Conservation (phyloP, 768 basidiomycete genomes). For the Daedaleopsis nitida region DNA sequence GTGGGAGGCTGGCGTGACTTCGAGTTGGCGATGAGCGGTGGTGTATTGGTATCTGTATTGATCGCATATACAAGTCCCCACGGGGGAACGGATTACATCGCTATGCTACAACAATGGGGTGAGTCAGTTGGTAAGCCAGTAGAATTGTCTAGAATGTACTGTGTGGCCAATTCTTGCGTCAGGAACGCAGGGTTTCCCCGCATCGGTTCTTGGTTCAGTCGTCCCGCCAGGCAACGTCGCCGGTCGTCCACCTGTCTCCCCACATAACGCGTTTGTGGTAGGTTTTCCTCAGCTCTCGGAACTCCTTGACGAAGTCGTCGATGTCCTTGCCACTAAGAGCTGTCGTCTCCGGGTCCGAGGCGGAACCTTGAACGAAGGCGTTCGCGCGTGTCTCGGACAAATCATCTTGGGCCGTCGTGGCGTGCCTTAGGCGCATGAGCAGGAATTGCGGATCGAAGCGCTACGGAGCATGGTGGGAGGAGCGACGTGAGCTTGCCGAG, state of each 20-base stretch:
- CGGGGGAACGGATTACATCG: conserved; percentile 4
- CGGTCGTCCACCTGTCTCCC: conserved; percentile 83
- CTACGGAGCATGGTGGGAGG: conserved; percentile 39
- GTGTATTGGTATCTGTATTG: background rate
- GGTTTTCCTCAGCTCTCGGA: conserved; percentile 83
- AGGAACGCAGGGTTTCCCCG: background rate
- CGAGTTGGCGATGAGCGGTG: background rate
- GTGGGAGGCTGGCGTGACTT: background rate
- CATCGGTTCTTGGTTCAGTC: conserved; percentile 39
- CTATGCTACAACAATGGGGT: conserved; percentile 15
- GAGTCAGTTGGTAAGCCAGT: background rate
- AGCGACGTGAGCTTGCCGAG: background rate
- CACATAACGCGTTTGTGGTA: conserved; percentile 94
- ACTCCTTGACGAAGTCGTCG: conserved; percentile 86
- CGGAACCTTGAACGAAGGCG: conserved; percentile 72
- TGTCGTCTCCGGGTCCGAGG: conserved; percentile 24
- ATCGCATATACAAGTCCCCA: background rate
- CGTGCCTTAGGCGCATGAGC: conserved; percentile 83
- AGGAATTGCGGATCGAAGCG: conserved; percentile 87
- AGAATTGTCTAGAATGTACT: background rate
- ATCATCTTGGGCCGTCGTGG: conserved; percentile 89
- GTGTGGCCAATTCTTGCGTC: background rate
- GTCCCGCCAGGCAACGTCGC: conserved; percentile 86
- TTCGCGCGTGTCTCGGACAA: conserved; percentile 82
- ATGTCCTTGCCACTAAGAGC: conserved; percentile 52